phyloP scores from a whole-genome alignment of 805 yeast species.

The Hanseniaspora jakobsenii region DNA sequence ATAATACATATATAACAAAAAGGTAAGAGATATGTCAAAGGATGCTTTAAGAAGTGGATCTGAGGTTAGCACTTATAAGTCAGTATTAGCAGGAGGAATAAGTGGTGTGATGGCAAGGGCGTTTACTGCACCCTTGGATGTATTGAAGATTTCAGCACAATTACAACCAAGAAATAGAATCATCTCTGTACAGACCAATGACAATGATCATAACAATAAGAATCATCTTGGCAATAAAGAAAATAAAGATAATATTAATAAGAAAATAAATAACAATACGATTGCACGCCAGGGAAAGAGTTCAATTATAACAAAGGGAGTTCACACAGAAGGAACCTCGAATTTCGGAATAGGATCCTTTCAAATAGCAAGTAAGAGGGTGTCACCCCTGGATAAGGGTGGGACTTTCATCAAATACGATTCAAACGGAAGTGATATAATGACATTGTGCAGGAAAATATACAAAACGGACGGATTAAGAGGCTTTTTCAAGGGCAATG shows the following conservation, averaged over 20 bases:
- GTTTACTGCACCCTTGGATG: slow-evolving; percentile 31
- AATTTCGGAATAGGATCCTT: slow-evolving; percentile 8
- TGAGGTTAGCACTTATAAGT: slow-evolving; percentile 39
- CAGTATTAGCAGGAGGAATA: slow-evolving; percentile 56
- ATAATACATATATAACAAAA: too few species aligned
- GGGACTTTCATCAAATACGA: slow-evolving; percentile 7
- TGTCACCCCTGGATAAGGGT: too few species aligned
- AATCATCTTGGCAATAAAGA: too few species aligned
- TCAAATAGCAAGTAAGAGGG: not conserved
- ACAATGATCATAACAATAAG: too few species aligned
- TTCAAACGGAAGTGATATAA: slow-evolving; percentile 5
- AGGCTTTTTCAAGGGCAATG: slow-evolving; percentile 92
- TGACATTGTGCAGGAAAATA: slow-evolving; percentile 27
- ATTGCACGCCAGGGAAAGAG: slow-evolving; percentile 17
- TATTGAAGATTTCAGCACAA: slow-evolving; percentile 26
- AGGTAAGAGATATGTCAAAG: slow-evolving; percentile 16
- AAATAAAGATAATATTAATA: too few species aligned
- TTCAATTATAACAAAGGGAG: not conserved
- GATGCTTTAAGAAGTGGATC: slow-evolving; percentile 43
- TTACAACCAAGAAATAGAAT: slow-evolving; percentile 18
- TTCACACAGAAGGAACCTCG: slow-evolving; percentile 4
- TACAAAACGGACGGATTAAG: slow-evolving; percentile 51
- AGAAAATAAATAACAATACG: slow-evolving; percentile 24
- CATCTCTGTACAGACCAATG: not conserved
- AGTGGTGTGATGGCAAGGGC: slow-evolving; percentile 50